Percentiles rank a stretch among this genome's conserved stretches.
These are phyloP conservation scores for Saturnispora sekii DNA, from an alignment of 805 yeast genomes.

Conservation along the genomic window DNA sequence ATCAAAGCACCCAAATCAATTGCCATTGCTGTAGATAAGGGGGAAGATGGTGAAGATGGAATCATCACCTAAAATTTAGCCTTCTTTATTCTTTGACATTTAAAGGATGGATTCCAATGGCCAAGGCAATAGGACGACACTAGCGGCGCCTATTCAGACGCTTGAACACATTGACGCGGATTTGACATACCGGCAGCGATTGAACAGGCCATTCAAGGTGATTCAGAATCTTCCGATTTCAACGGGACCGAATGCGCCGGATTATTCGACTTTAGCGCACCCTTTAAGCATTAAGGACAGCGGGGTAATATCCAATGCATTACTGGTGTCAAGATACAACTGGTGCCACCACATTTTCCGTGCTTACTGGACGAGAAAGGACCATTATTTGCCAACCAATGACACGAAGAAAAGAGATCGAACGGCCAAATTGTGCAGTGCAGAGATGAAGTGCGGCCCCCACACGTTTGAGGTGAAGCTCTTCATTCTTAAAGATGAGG, in stretches of 20 bases:
- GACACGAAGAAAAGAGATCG: slow-evolving; percentile 50
- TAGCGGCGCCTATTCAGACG: slow-evolving; percentile 22
- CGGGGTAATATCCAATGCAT: slow-evolving; percentile 60
- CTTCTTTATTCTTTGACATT: not conserved
- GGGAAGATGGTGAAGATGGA: not conserved
- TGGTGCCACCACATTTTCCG: slow-evolving; percentile 65
- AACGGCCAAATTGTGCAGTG: slow-evolving; percentile 82
- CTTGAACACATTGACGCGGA: slow-evolving; percentile 25
- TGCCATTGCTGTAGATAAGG: not conserved
- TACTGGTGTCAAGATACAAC: slow-evolving; percentile 62
- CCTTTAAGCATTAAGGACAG: slow-evolving; percentile 67
- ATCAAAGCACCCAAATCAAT: not conserved
- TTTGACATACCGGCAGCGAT: slow-evolving; percentile 21
- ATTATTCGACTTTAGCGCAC: slow-evolving; percentile 48
- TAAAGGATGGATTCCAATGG: not conserved
- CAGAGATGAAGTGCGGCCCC: slow-evolving; percentile 66
- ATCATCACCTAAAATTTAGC: not conserved
- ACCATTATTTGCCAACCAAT: slow-evolving; percentile 37
- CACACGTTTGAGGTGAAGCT: slow-evolving; percentile 70
- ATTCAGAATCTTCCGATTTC: slow-evolving; percentile 63
- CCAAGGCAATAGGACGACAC: slow-evolving; percentile 14
- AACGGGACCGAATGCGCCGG: slow-evolving; percentile 38
- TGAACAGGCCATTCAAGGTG: slow-evolving; percentile 52
- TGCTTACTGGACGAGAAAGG: slow-evolving; percentile 55
- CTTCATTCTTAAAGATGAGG: slow-evolving; percentile 79